phyloP scores from a whole-genome alignment of 768 basidiomycete species.

The Tricholoma saponaceum region DNA sequence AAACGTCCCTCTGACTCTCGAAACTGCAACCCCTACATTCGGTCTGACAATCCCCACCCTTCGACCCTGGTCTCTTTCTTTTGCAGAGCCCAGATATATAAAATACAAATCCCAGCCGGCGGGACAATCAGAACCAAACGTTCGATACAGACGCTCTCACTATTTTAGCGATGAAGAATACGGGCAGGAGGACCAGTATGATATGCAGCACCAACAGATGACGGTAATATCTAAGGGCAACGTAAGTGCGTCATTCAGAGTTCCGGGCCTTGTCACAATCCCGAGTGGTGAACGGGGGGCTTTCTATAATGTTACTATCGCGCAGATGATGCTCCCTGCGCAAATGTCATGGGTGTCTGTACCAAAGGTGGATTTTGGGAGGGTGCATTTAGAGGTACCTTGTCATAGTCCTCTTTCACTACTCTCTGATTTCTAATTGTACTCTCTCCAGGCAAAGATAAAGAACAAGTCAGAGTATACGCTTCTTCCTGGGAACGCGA shows the following conservation, averaged over 20 bases:
- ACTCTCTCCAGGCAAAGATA: conserved; percentile 20
- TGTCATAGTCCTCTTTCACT: not conserved
- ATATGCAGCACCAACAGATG: not conserved
- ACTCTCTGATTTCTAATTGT: not conserved
- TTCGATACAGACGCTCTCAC: too few species aligned
- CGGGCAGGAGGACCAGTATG: not conserved
- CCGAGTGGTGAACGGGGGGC: conserved; percentile 9
- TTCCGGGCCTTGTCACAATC: conserved; percentile 8
- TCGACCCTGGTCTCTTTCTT: conserved; percentile 29
- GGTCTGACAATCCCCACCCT: conserved; percentile 32
- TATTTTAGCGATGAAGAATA: not conserved
- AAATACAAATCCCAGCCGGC: not conserved
- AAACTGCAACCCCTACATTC: conserved; percentile 38
- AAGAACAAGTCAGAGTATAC: conserved; percentile 24
- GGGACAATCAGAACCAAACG: not conserved
- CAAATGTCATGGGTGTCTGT: conserved; percentile 9
- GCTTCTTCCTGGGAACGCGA: conserved; percentile 18
- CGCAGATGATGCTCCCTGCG: conserved; percentile 4
- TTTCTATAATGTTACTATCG: conserved; percentile 10
- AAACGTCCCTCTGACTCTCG: conserved; percentile 24
- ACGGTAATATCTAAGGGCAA: conserved; percentile 4
- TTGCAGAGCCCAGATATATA: not conserved
- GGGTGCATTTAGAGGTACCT: conserved; percentile 4
- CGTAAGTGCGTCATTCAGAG: conserved; percentile 9
- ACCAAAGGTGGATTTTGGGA: conserved; percentile 1